Evolutionary conservation across 768 basidiomycete genomes (phyloP), one percentile per base, ranked within the genome.

Genomic region (Collybia nuda): DNA sequence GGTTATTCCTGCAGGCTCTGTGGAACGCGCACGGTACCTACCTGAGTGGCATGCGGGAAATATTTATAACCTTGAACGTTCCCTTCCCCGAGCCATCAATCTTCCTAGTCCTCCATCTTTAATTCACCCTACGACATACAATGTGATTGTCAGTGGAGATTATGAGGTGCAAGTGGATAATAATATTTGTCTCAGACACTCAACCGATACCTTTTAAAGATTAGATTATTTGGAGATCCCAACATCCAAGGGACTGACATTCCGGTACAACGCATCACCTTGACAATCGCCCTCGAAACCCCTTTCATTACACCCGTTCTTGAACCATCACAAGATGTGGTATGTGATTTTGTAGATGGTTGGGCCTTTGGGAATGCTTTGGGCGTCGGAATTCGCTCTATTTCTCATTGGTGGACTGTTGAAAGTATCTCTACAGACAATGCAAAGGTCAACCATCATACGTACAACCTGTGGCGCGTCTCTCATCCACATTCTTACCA

Each of bases 161-260:
- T 95, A 93, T 61, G 93, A 96, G 78, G 90, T 82, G 54, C 23
- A 49, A 19, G 37, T 45, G 18, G 40, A 18, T 37, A 35, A 53
- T 28, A 40, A 19, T 42, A 24, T n/a, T n/a, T 24, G 32, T 48
- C 41, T 45, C 21, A 7, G 2, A 41, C 41, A 43, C 43, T 55
- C 21, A 24, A 42, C 47, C 40, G 44, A 44, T 44, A 39, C 37
- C 24, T 28, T 26, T 26, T 19, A 45, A 56, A 92, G 87, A 90
- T 93, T 50, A 75, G 92, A 54, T 74, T 93, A 41, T 95, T 93
- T 62, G 91, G 91, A 6, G 88, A 90, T 64, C 89, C 90, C 8
- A 67, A 56, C 26, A 66, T 63, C 14, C 56, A 67, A 8, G 67
- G 66, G 6, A 69, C 63, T 19, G 67, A 74, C 1, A 48, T 70